Conservation (phyloP, 129 eudicot species). For the Ambrosia artemisiifolia region DNA sequence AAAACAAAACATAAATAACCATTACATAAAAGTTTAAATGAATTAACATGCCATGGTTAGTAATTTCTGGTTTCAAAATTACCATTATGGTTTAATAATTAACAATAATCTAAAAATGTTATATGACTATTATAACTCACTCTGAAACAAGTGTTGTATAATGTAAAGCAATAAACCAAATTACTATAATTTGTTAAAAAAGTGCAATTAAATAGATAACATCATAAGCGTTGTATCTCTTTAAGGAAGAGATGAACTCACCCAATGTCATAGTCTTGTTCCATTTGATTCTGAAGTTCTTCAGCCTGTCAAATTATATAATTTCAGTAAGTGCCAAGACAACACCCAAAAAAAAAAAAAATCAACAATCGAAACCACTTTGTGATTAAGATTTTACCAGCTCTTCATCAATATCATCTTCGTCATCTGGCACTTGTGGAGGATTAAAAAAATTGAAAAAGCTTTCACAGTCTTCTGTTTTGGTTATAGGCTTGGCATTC, state of each 20-base stretch:
- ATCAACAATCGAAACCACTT: background rate
- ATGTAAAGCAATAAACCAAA: too few species aligned
- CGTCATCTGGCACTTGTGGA: conserved; percentile 81
- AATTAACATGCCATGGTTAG: background rate
- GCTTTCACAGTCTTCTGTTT: conserved; percentile 76
- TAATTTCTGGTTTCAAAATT: background rate
- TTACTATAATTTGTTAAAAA: too few species aligned
- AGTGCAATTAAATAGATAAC: too few species aligned
- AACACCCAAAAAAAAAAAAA: background rate
- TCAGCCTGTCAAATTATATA: conserved; percentile 48
- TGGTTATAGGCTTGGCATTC: conserved; percentile 59
- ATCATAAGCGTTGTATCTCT: too few species aligned
- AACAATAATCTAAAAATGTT: background rate
- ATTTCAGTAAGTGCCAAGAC: background rate
- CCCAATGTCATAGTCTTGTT: conserved; percentile 90
- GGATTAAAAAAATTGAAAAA: conserved; percentile 89
- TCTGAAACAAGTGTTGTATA: too few species aligned
- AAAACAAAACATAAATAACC: background rate
- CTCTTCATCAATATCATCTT: conserved; percentile 77
- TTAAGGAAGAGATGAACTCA: conserved; percentile 15
- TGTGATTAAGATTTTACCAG: conserved; percentile 33
- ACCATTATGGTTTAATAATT: background rate
- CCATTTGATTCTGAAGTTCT: conserved; percentile 72
- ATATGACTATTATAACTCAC: too few species aligned
- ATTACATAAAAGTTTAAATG: too few species aligned